A percentile compares a stretch with the other conserved stretches of the same genome.
Conservation (phyloP, 2,329 filamentous ascomycete species). For the Cordyceps cicadae region DNA sequence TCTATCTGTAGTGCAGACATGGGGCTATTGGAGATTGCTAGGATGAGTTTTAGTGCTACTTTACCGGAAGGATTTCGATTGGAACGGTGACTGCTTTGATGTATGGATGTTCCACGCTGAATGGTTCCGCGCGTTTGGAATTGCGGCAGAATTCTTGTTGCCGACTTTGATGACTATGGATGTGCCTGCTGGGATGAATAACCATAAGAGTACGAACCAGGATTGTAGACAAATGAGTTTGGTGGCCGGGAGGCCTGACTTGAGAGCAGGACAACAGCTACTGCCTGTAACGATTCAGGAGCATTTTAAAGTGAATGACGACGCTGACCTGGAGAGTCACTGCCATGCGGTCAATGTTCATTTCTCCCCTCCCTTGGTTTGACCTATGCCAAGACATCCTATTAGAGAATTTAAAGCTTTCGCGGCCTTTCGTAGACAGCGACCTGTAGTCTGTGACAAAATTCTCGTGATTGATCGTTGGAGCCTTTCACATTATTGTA, state of each 20-base stretch:
- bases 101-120: background rate
- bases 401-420: too few species aligned
- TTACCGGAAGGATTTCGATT: constrained; percentile 9
- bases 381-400: too few species aligned
- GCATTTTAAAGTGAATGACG: background rate
- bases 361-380: too few species aligned
- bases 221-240: background rate
- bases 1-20: background rate
- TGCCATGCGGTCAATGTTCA: too few species aligned
- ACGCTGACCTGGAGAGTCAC: background rate
- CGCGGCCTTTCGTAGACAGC: too few species aligned
- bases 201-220: background rate
- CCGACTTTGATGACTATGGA: background rate
- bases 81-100: constrained; percentile 9
- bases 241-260: background rate
- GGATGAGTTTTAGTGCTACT: constrained; percentile 12
- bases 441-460: too few species aligned
- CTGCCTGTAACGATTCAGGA: background rate
- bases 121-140: background rate
- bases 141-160: background rate
- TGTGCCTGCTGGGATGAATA: background rate
- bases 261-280: constrained; percentile 5
- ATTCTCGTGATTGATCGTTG: too few species aligned
- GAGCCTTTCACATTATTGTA: too few species aligned
- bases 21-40: constrained; percentile 8